Evolutionary conservation across 495 filamentous ascomycete species (phyloP).

Genomic region (Tuber aestivum): DNA sequence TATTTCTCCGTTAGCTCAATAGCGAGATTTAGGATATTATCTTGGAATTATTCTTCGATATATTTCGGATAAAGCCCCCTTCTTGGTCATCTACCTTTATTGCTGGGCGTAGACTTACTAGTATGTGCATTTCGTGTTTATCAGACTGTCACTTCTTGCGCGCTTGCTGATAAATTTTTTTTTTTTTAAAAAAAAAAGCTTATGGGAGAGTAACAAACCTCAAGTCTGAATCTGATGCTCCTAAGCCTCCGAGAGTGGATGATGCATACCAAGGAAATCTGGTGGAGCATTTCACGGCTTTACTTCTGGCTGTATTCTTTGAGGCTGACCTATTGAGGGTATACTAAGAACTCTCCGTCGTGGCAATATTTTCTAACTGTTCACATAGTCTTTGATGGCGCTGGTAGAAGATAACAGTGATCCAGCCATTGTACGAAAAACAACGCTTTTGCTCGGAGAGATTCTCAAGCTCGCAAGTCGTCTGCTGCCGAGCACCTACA

Average conservation of each 20-base stretch:
- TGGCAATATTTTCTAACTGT: not conserved
- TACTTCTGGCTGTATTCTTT: slow-evolving; percentile 80
- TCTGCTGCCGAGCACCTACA: slow-evolving; percentile 71
- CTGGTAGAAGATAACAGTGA: slow-evolving; percentile 67
- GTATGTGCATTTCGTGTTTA: slow-evolving; percentile 18
- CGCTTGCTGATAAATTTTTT: slow-evolving; percentile 19
- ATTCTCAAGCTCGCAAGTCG: slow-evolving; percentile 81
- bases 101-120: slow-evolving; percentile 84
- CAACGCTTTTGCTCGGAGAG: slow-evolving; percentile 82
- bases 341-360: slow-evolving; percentile 28
- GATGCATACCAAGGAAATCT: slow-evolving; percentile 69
- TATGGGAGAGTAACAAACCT: slow-evolving; percentile 89
- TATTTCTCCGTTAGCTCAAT: slow-evolving; percentile 15
- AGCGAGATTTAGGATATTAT: slow-evolving; percentile 45
- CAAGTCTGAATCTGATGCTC: slow-evolving; percentile 53
- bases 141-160: not conserved
- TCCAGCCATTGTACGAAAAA: slow-evolving; percentile 73
- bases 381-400: slow-evolving; percentile 53
- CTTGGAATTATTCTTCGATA: slow-evolving; percentile 81
- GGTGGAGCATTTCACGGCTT: slow-evolving; percentile 84
- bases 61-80: slow-evolving; percentile 87
- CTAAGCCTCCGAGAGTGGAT: slow-evolving; percentile 49
- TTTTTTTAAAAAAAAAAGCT: slow-evolving; percentile 36
- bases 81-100: slow-evolving; percentile 96
- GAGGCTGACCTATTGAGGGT: slow-evolving; percentile 73